Base-by-base conservation (phyloP, 257 asterid genomes). In the Echites panduratus region DNA sequence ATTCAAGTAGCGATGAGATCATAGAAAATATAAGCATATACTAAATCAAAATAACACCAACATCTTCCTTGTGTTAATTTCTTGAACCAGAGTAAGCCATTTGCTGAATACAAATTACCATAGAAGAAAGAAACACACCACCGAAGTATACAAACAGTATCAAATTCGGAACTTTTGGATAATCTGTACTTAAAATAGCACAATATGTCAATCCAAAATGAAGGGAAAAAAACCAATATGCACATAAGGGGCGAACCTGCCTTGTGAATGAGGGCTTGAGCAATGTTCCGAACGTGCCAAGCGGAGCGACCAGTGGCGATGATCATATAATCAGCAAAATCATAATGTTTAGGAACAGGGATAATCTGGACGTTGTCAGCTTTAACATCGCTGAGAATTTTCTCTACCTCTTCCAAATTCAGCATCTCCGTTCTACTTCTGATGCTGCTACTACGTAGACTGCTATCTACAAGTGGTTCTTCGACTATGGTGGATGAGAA, bases 251-350 rank as follows among this genome's bases (percentile, higher is more conserved):
- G 47, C 12, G 47, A 70, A 84, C 92, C 77, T 84, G 80, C 98
- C 93, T 90, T 77, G 85, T 88, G 87, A 61, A 94, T 65, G 70
- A 91, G 91, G 70, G 99, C 97, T 82, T 91, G 99, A 79, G 95
- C 89, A 75, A 94, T 94, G 41, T 94, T 94, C 43, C 97, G 93
- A 19, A 91, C 98, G 77, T 94, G 98, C 98, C 98, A 93, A 49
- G 93, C 87, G 13, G 98, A 94, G 49, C 96, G 87, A 45, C 96
- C 97, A 2, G 98, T 88, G 83, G 97, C 97, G 73, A 94, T 71
- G 62, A 94, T 94, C 91, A 91, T 86, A 84, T 82, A 85, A 84
- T 94, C 99, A 38, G 92, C 85, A 76, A 86, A 88, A 73, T 94
- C 92, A 65, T 78, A 85, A 68, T 84, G 85, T 48, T 80, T 81